phyloP scores from a whole-genome alignment of 345 rosid genomes.

The Jatropha curcas region DNA sequence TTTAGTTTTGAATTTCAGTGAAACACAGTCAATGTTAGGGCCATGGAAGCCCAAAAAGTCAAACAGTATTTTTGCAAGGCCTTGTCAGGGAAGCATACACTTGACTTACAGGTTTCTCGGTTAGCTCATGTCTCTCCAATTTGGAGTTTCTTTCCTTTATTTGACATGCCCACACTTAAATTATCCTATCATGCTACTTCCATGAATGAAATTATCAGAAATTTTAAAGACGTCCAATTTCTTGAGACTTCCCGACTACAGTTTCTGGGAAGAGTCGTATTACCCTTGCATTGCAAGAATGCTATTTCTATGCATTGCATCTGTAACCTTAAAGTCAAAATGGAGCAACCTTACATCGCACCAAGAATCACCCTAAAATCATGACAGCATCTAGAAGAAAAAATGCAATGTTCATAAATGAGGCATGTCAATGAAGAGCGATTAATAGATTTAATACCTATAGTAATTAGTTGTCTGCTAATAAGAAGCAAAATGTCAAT shows the following conservation, averaged over 20 bases:
- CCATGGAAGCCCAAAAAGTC: too few relatives aligned
- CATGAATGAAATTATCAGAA: not conserved
- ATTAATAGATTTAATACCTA: constrained; percentile 48
- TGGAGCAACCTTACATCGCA: not conserved
- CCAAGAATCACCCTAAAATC: constrained; percentile 4
- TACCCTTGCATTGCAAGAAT: not conserved
- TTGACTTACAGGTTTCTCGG: too few relatives aligned
- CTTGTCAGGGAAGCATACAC: too few relatives aligned
- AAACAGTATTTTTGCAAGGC: too few relatives aligned
- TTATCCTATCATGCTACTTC: too few relatives aligned
- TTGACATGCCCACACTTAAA: too few relatives aligned
- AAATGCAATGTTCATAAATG: not conserved
- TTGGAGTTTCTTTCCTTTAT: too few relatives aligned
- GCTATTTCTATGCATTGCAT: not conserved
- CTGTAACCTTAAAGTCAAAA: not conserved
- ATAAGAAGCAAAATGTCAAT: constrained; percentile 56
- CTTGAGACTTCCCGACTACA: not conserved
- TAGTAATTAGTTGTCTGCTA: constrained; percentile 47
- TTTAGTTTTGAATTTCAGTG: not conserved
- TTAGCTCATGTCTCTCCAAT: too few relatives aligned
- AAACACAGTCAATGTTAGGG: not conserved
- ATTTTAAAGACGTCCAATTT: not conserved
- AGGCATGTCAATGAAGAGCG: constrained; percentile 15
- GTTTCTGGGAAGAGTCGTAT: not conserved
- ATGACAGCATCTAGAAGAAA: too few relatives aligned